Evolutionary conservation across 352 stramenopile species (phyloP).

Genomic region (Pythium apleroticum): DNA sequence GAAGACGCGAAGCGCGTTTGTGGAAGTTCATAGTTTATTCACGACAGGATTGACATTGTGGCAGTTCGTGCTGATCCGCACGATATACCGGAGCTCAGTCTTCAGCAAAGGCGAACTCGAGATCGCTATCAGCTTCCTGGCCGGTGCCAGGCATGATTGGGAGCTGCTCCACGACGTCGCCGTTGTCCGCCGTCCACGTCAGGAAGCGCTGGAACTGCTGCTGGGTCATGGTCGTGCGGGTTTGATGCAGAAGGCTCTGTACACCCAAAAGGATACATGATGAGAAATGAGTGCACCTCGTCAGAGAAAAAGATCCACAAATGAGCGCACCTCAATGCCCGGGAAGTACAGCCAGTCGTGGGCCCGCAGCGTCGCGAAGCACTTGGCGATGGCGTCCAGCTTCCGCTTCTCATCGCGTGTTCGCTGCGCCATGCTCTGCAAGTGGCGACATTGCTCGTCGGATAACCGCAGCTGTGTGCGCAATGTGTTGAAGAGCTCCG

Average conservation of each 20-base stretch:
- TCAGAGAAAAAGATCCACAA: background rate
- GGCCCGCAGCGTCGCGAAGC: slow-evolving; percentile 74
- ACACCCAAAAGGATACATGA: background rate
- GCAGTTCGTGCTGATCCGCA: too few species aligned
- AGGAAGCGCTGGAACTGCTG: slow-evolving; percentile 86
- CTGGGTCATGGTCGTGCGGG: slow-evolving; percentile 72
- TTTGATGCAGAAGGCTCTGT: slow-evolving; percentile 76
- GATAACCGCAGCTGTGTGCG: slow-evolving; percentile 65
- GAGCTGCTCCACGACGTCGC: slow-evolving; percentile 65
- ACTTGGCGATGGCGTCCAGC: slow-evolving; percentile 84
- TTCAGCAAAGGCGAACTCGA: slow-evolving; percentile 82
- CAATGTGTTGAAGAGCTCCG: slow-evolving; percentile 53
- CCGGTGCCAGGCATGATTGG: slow-evolving; percentile 38
- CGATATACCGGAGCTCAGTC: slow-evolving; percentile 32
- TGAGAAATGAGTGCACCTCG: background rate
- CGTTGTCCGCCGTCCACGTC: slow-evolving; percentile 77
- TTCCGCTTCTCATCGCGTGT: slow-evolving; percentile 71
- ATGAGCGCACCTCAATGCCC: slow-evolving; percentile 68
- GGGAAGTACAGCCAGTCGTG: slow-evolving; percentile 88
- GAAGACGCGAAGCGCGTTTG: background rate
- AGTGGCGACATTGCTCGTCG: slow-evolving; percentile 60
- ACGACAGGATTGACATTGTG: background rate
- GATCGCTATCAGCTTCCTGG: slow-evolving; percentile 40
- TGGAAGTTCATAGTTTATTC: slow-evolving; percentile 6
- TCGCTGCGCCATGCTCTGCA: slow-evolving; percentile 43